Conservation (phyloP, 768 basidiomycete species). For the Omphalotus guepiniiformis region DNA sequence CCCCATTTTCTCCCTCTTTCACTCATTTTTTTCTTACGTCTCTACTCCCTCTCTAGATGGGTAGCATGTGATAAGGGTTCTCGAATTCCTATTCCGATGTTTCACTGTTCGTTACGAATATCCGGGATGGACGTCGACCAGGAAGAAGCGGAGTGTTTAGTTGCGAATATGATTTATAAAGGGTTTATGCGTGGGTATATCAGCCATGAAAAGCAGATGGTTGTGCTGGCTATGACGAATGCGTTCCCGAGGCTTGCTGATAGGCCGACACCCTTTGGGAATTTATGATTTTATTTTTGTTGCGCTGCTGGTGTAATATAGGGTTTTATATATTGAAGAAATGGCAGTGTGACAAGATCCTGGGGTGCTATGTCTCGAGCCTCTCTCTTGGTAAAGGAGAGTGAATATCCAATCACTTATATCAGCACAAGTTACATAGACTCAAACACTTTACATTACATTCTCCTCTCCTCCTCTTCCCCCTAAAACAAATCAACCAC, state of each 20-base stretch:
- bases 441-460: too few relatives aligned
- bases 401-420: too few relatives aligned
- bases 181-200: constrained; percentile 94
- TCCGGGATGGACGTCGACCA: constrained; percentile 65
- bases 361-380: too few relatives aligned
- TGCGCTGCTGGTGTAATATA: background rate
- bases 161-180: constrained; percentile 94
- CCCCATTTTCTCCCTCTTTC: background rate
- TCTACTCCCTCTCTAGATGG: constrained; percentile 53
- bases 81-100: constrained; percentile 76
- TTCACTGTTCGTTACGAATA: constrained; percentile 69
- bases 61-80: constrained; percentile 66
- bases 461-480: too few relatives aligned
- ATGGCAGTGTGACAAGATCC: too few relatives aligned
- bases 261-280: constrained; percentile 48
- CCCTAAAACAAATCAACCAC: constrained; percentile 14
- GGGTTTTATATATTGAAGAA: too few relatives aligned
- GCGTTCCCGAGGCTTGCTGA: constrained; percentile 78
- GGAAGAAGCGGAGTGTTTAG: constrained; percentile 90
- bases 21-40: constrained; percentile 7
- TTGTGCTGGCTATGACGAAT: constrained; percentile 77
- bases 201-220: constrained; percentile 92
- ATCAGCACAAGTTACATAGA: too few relatives aligned
- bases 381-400: too few relatives aligned
- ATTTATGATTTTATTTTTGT: constrained; percentile 8